Percentiles rank a stretch among this genome's conserved stretches.
phyloP scores from a whole-genome alignment of 192 early-diverging fungal genomes.

The Gamsiella multidivaricata region DNA sequence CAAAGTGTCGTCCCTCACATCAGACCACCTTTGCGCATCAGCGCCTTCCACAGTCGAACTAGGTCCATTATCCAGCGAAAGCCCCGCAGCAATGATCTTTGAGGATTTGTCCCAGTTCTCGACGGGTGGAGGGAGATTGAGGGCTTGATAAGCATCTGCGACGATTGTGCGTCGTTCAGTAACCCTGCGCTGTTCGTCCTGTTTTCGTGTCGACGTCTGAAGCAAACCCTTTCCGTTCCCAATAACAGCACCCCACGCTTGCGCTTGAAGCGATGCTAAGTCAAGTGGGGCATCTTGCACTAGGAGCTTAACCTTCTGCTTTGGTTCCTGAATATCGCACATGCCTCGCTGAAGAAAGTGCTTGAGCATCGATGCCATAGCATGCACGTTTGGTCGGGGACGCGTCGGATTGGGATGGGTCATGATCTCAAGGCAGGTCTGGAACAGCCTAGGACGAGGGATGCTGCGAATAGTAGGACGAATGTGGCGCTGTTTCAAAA shows the following conservation, averaged over 20 bases:
- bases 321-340: conserved; percentile 6
- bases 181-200: conserved; percentile 12
- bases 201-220: conserved; percentile 14
- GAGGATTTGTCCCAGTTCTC: conserved; percentile 36
- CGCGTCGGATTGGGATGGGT: conserved; percentile 4
- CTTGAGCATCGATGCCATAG: conserved; percentile 24
- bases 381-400: not conserved
- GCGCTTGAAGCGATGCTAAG: not conserved
- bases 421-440: conserved; percentile 39
- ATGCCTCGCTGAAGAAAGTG: conserved; percentile 30
- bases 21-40: conserved; percentile 3
- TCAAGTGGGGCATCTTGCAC: not conserved
- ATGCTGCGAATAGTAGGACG: conserved; percentile 5
- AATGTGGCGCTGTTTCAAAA: not conserved
- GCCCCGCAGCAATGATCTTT: conserved; percentile 6
- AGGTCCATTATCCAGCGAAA: not conserved
- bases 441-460: conserved; percentile 20
- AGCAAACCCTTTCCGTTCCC: conserved; percentile 46
- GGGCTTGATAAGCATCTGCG: conserved; percentile 12
- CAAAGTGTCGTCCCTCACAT: conserved; percentile 15
- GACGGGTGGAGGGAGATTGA: conserved; percentile 24
- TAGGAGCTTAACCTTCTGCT: not conserved
- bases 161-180: conserved; percentile 24
- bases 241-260: conserved; percentile 28
- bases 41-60: not conserved